Evolutionary conservation across 805 yeast species (phyloP), one percentile per base, ranked within the genome.

Genomic region (Wickerhamiella vanderwaltii): DNA sequence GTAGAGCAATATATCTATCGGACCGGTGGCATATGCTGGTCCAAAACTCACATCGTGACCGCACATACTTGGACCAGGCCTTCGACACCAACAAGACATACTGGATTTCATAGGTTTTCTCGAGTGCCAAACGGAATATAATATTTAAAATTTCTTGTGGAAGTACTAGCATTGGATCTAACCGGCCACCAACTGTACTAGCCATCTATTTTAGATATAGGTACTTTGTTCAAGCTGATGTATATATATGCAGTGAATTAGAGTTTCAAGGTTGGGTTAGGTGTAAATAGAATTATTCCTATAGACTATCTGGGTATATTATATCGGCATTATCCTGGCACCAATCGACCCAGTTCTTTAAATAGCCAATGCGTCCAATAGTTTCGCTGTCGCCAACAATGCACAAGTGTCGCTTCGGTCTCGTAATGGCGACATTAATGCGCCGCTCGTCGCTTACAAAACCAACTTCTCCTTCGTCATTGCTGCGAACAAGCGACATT

Each of bases 341-440:
- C 44, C 44, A 42, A 7, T 30, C 28, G 9, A 35, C 40, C 44
- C 44, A 42, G 6, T 19, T 24, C 16, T 30, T 16, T 13, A 42
- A 29, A 16, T 26, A 31, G 5, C 44, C 44, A 3, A 9, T 15
- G 6, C 6, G n/a, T 6, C 34, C 41, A 12, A 42, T n/a, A 3
- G 41, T 42, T 19, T 36, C 41, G 15, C 29, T 41, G 15, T 91
- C 93, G 1, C 96, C 97, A 40, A 91, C 64, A 1, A 88, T 72
- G 53, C 91, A 82, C 5, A 88, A 63, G 51, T 87, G 96, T 45
- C 88, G 66, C 54, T 79, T 77, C 4, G 95, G 82, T 50, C 98
- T 68, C 0, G 97, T 87, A 56, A 88, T 85, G 1, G 96, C 95
- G 16, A 88, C 98, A 56, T 88, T 88, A 35, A 87, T 65, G 51